Base-by-base conservation (phyloP, 2,329 filamentous ascomycete genomes). In the Blastomyces silverae region DNA sequence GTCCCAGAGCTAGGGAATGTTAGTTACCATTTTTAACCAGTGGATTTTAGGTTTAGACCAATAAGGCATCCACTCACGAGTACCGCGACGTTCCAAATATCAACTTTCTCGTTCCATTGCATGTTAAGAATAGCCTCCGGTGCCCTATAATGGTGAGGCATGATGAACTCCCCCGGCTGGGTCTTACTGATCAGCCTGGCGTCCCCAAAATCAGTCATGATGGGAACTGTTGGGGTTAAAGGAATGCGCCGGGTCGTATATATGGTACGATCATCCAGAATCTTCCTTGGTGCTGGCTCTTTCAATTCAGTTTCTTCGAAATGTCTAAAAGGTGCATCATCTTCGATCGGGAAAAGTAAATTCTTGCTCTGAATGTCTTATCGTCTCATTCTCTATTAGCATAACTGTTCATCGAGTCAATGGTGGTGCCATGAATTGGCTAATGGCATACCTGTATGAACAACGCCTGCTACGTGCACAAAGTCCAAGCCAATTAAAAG, bases 81-180 rank as follows among this genome's bases (percentile, higher is more conserved):
- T 20, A 68, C 59, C 42, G 67, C 71, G 44, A 71, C 53, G 53
- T 65, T 69, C 71, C 71, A 72, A 37, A 72, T 70, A 64, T 72
- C 71, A 44, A 70, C 66, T 55, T 65, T 65, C 13, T 63, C 59
- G 44, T 65, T 67, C 71, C 70, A 73, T 42, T 66, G 48, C 67
- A 72, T 72, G 6, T 68, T 67, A 48, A 69, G 61, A 39, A 70
- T 66, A 13, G 69, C 66, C 61, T 72, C 71, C 1, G 69, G 71
- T 22, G 70, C 68, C 31, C 71, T 28, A 60, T 71, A 71, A 25
- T 69, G 22, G 25, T 69, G 58, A 22, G 71, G 68, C 66, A 66
- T 67, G 52, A 69, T 68, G 56, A 66, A 59, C 28, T 67, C 44
- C 34, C 61, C 61, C 37, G 44, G 31, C 28, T 53, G 34, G 22